phyloP scores from a whole-genome alignment of 2,329 filamentous ascomycete genomes.

The Ilyonectria robusta region DNA sequence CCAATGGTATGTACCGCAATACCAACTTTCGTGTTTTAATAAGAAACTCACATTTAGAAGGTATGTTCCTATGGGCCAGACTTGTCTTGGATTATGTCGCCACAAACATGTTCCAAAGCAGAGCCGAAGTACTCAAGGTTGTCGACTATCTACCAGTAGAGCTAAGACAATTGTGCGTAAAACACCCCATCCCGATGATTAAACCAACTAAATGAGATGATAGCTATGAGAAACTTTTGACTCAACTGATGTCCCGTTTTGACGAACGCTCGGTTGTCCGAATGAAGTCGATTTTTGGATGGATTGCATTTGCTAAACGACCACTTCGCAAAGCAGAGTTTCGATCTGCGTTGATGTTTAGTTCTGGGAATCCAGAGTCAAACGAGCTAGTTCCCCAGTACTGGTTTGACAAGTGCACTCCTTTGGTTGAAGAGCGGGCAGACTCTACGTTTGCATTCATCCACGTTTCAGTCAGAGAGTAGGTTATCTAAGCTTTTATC shows the following conservation, averaged over 20 bases:
- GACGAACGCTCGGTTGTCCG: conserved; percentile 48
- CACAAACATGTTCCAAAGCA: conserved; percentile 2
- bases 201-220: not conserved
- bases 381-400: conserved; percentile 40
- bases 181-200: not conserved
- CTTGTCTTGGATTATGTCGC: conserved; percentile 8
- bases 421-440: conserved; percentile 30
- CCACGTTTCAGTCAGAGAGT: not conserved
- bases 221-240: conserved; percentile 51
- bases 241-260: conserved; percentile 40
- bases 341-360: conserved; percentile 51
- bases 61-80: conserved; percentile 18
- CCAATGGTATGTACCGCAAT: conserved; percentile 7
- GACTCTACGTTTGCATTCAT: not conserved
- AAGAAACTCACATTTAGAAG: not conserved
- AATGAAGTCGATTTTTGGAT: conserved; percentile 50
- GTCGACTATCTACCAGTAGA: conserved; percentile 44
- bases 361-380: conserved; percentile 23
- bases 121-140: conserved; percentile 38
- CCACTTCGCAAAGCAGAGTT: conserved; percentile 53
- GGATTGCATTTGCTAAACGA: conserved; percentile 55
- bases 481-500: not conserved
- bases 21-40: not conserved
- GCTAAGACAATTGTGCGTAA: conserved; percentile 23
- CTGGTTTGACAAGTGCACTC: conserved; percentile 41